Evolutionary conservation across 2,329 filamentous ascomycete genomes (phyloP), one percentile per base, ranked within the genome.

Genomic region (Stachybotrys chlorohalonatus): DNA sequence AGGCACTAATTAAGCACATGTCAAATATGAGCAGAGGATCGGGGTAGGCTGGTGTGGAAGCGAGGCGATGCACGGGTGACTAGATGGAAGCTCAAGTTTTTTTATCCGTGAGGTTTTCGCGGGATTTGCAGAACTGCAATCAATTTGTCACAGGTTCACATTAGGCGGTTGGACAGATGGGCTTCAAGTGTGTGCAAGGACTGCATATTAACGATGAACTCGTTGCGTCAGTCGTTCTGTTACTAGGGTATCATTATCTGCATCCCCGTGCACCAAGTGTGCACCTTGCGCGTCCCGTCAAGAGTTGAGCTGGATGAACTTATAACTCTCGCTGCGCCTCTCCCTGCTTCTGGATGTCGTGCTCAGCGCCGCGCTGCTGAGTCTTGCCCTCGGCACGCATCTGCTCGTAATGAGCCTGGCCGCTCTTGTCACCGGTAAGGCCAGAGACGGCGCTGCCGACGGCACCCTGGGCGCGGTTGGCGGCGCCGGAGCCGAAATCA

Each of bases 381-480:
- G 87, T 89, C 84, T 94, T 96, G 60, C 91, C 92, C 60, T 82
- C 73, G 63, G 94, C 90, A 66, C 94, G 90, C 71, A 87, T 75
- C 61, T 78, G 69, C 68, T 88, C 76, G 66, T 84, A 87, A 67
- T 83, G 81, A 51, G 75, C 69, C 76, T 92, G 78, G 56, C 83
- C 82, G 31, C 75, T 70, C 51, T 76, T 74, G 68, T 95, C 85
- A 16, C 91, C 91, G 2, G 84, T 88, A 13, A 95, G 54, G 31
- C 82, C 81, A n/a, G 90, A 83, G 32, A 88, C 77, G 1, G 86
- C 84, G 46, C 82, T 78, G 1, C 90, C 90, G 5, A 95, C 62
- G 1, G 86, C 77, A 11, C 92, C 91, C 49, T 83, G 75, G 31
- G 86, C 78, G n/a, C 88, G 83, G 64, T 86, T 78, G 36, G 75